Base-by-base conservation (phyloP, 2,329 filamentous ascomycete genomes). In the Cercospora sp. region DNA sequence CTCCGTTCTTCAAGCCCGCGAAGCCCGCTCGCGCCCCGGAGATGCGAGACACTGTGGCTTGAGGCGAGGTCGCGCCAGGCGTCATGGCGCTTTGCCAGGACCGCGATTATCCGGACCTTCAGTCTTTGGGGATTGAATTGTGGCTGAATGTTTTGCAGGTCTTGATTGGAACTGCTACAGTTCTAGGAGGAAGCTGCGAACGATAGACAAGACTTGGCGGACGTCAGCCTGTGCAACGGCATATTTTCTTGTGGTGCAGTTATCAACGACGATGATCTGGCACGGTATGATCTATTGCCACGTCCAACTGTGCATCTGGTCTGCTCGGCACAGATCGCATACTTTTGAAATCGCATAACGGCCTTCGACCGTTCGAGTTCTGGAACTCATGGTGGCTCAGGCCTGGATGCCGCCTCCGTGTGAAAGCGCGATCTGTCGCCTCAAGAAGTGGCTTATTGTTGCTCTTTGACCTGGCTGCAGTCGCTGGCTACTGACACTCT, bases 141-240 rank as follows among this genome's bases (percentile, higher is more conserved):
- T 58, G 55, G 55, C 55, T 34, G 55, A 58, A 58, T 10, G 16
- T 34, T 58, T 21, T 58, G 55, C 55, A 58, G 55, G 10, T 53
- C 12, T 16, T 49, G n/a, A 57, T 24, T 13, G 49, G 9, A 10
- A 53, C 53, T 49, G 21, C 43, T 49, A 24, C 9, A 24, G 18
- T 43, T n/a, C 37, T 37, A 13, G 9, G 9, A 3, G 9, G 10
- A 12, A 30, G 43, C n/a, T 53, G 18, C 49, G 49, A 53, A 16
- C 13, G 16, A 24, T 12, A 55, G 24, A 13, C 49, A n/a, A 13
- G 24, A 55, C 49, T 55, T 55, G 49, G 49, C 49, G 12, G 49
- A 55, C 49, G 49, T 55, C 49, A 55, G 49, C 12, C 49, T 26
- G 13, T 16, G 26, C 12, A 16, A 24, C 24, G 49, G 28, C 10